Percentiles rank a stretch among this genome's conserved stretches.
phyloP scores from a whole-genome alignment of 331 rosid species.

The Quercus phellos region DNA sequence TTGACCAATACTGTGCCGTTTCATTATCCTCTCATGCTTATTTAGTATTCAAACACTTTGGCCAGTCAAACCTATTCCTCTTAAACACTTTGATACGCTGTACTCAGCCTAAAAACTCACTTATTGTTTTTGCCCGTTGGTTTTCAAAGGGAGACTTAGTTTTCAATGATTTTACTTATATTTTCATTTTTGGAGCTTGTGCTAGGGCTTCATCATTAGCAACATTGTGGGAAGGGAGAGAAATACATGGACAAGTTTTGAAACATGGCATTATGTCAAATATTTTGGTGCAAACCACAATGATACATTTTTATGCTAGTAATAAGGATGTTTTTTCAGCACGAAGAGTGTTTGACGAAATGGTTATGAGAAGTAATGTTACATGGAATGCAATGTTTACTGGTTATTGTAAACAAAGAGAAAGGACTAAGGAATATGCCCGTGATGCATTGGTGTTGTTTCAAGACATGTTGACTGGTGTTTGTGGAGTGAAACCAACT shows the following conservation, averaged over 20 bases:
- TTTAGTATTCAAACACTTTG: slow-evolving; percentile 36
- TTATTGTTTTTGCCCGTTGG: slow-evolving; percentile 42
- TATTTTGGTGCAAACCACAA: slow-evolving; percentile 52
- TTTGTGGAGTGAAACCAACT: slow-evolving; percentile 45
- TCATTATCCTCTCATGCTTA: slow-evolving; percentile 41
- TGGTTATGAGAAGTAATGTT: slow-evolving; percentile 43
- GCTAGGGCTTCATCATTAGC: slow-evolving; percentile 63
- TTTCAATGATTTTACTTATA: slow-evolving; percentile 53
- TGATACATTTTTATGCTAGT: slow-evolving; percentile 50
- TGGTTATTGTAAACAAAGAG: slow-evolving; percentile 60
- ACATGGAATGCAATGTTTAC: slow-evolving; percentile 77
- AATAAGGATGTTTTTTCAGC: slow-evolving; percentile 55
- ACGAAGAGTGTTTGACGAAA: slow-evolving; percentile 68
- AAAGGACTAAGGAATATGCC: slow-evolving; percentile 25
- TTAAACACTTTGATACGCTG: slow-evolving; percentile 68
- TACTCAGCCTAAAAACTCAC: slow-evolving; percentile 42
- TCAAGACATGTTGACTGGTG: slow-evolving; percentile 47
- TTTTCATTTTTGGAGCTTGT: slow-evolving; percentile 71
- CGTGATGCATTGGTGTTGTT: slow-evolving; percentile 48
- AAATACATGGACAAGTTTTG: slow-evolving; percentile 43
- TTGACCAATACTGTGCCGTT: slow-evolving; percentile 36
- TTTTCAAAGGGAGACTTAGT: slow-evolving; percentile 39
- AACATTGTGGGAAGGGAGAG: slow-evolving; percentile 49
- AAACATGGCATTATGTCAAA: slow-evolving; percentile 49
- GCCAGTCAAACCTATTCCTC: slow-evolving; percentile 42